Conservation (phyloP, 352 stramenopile species). For the Hyaloperonospora arabidopsidis region DNA sequence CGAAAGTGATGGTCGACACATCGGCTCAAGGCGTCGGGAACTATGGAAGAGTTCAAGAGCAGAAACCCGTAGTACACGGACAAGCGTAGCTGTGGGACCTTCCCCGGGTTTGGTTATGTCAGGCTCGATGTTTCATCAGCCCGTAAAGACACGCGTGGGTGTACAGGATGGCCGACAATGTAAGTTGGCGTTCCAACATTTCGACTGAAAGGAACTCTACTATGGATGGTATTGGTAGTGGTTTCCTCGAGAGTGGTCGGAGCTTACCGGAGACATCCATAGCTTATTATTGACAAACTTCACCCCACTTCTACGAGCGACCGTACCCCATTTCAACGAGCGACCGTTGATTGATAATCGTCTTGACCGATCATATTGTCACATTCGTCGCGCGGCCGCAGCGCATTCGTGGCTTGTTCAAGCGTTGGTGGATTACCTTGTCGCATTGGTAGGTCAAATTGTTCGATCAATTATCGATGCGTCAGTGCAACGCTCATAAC, state of each 20-base stretch:
- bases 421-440: background rate
- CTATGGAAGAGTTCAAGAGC: background rate
- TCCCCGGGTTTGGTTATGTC: background rate
- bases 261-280: too few relatives aligned
- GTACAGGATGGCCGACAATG: background rate
- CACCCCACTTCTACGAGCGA: too few relatives aligned
- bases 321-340: too few relatives aligned
- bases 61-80: too few relatives aligned
- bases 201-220: too few relatives aligned
- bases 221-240: too few relatives aligned
- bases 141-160: background rate
- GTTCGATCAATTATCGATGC: slow-evolving; percentile 4
- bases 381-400: too few relatives aligned
- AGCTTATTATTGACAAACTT: too few relatives aligned
- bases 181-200: background rate
- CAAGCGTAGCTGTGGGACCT: too few relatives aligned
- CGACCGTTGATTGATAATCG: too few relatives aligned
- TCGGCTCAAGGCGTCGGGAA: background rate
- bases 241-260: background rate
- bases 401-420: too few relatives aligned
- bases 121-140: background rate
- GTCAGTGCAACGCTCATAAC: background rate
- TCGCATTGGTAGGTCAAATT: slow-evolving; percentile 6
- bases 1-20: background rate
- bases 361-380: too few relatives aligned